Conservation (phyloP, 176 grass and related monocot genomes). For the Paspalum vaginatum region DNA sequence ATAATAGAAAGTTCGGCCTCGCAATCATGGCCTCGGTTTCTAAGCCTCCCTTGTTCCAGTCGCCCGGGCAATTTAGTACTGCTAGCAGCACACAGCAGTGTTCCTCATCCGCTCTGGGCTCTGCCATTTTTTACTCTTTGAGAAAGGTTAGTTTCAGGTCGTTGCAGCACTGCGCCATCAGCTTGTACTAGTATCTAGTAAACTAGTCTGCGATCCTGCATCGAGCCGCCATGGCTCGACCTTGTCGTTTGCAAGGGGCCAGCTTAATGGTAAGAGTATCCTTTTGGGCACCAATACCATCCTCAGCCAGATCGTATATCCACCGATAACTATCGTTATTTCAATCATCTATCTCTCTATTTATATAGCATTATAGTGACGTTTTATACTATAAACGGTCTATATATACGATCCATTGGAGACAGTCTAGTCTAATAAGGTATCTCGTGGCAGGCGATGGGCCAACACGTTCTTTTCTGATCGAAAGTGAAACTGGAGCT, state of each 20-base stretch:
- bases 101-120: constrained; percentile 19
- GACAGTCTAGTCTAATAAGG: too few species aligned
- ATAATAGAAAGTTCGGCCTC: neutral
- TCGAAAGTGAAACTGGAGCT: neutral
- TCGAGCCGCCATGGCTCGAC: constrained; percentile 43
- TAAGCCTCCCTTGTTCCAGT: constrained; percentile 42
- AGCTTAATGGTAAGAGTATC: constrained; percentile 4
- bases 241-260: neutral
- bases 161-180: constrained; percentile 30
- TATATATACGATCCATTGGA: too few species aligned
- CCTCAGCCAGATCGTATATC: too few species aligned
- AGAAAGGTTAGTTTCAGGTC: neutral
- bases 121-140: neutral
- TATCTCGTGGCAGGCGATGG: neutral
- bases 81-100: constrained; percentile 7
- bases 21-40: constrained; percentile 38
- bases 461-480: neutral
- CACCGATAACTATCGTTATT: too few species aligned
- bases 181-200: neutral
- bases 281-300: neutral
- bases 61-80: constrained; percentile 12
- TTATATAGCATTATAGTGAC: too few species aligned
- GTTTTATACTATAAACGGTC: too few species aligned
- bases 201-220: constrained; percentile 13
- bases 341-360: too few species aligned